phyloP scores from a whole-genome alignment of 805 yeast species.

The Vanderwaltozyma verrucispora region DNA sequence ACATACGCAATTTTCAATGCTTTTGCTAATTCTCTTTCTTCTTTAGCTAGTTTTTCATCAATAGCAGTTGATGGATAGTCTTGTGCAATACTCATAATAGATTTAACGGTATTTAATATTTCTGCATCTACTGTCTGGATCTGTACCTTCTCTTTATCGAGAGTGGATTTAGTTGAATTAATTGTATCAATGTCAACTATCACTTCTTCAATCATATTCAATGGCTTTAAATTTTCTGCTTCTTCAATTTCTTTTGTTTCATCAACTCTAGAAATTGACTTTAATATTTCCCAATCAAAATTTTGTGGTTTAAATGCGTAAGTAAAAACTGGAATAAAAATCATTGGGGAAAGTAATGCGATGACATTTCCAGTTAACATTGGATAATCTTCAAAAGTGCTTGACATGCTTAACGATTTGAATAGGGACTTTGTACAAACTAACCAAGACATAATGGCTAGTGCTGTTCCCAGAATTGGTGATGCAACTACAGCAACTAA shows the following conservation, averaged over 20 bases:
- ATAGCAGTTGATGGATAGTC: constrained; percentile 16
- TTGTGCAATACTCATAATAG: constrained; percentile 26
- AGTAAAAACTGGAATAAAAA: constrained; percentile 59
- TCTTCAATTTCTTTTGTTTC: constrained; percentile 52
- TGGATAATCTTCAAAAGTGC: constrained; percentile 74
- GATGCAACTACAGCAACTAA: constrained; percentile 58
- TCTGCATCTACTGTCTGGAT: constrained; percentile 5
- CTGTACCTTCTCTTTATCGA: constrained; percentile 2
- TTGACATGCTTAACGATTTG: constrained; percentile 37
- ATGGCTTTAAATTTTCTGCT: constrained; percentile 12
- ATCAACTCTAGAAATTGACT: constrained; percentile 53
- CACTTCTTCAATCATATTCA: neutral
- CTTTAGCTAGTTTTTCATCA: constrained; percentile 34
- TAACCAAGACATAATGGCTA: constrained; percentile 66
- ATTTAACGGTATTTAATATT: constrained; percentile 23
- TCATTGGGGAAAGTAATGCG: constrained; percentile 61
- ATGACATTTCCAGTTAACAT: constrained; percentile 87
- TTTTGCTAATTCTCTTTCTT: constrained; percentile 39
- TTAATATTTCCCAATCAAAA: constrained; percentile 61
- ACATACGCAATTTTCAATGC: constrained; percentile 53
- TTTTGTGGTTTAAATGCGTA: constrained; percentile 55
- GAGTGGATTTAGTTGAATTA: neutral
- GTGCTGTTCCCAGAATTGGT: constrained; percentile 67
- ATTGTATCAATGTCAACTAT: neutral
- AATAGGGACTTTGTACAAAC: constrained; percentile 37